These are phyloP conservation scores for Xerophyta viscosa DNA, from an alignment of 106 monocot species.

Conservation along the genomic window DNA sequence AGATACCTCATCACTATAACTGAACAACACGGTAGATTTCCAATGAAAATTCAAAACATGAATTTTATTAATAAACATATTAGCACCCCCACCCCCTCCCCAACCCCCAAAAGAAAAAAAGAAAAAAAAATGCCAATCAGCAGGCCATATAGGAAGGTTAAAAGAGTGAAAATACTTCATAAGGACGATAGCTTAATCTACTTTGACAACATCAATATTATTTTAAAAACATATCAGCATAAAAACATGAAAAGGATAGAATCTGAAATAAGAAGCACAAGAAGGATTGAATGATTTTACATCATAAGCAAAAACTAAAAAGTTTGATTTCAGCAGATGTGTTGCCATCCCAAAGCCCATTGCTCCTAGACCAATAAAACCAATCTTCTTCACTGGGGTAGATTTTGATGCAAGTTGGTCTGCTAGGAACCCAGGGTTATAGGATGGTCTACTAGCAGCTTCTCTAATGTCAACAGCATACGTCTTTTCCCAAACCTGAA, in stretches of 20 bases:
- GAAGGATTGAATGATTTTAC: conserved; percentile 30
- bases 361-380: conserved; percentile 97
- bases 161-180: no score
- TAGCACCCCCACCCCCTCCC: no score
- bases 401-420: conserved; percentile 33
- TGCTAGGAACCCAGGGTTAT: conserved; percentile 46
- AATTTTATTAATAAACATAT: no score
- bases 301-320: conserved; percentile 73
- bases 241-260: background rate
- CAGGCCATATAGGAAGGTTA: no score
- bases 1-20: no score
- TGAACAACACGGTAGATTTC: no score
- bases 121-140: no score
- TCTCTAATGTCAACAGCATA: conserved; percentile 68
- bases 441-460: conserved; percentile 35
- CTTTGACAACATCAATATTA: no score
- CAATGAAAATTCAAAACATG: no score
- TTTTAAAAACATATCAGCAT: no score
- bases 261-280: background rate
- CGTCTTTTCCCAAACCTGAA: conserved; percentile 63
- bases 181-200: no score
- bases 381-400: conserved; percentile 49
- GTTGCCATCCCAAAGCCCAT: conserved; percentile 99
- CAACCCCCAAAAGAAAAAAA: no score
- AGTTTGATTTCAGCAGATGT: conserved; percentile 68